Conservation (phyloP, 345 rosid species). For the Citrus maxima region DNA sequence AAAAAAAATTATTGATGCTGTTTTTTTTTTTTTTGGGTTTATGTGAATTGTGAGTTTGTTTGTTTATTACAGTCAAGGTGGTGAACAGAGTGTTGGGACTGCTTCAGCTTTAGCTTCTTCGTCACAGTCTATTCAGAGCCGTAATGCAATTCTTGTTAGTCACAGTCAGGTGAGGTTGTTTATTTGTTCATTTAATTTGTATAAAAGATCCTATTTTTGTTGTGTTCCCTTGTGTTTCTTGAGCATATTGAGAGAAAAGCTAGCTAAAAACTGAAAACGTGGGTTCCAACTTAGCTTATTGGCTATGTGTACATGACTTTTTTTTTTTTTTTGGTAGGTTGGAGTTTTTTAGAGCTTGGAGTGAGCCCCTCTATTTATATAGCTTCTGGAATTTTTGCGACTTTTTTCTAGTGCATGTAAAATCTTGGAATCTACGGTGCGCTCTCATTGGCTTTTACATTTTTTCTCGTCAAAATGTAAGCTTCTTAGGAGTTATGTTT, state of each 20-base stretch:
- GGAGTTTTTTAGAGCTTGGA: not conserved
- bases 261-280: not conserved
- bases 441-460: not conserved
- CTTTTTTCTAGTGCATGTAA: no score
- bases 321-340: not conserved
- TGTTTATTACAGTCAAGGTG: constrained; percentile 28
- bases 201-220: not conserved
- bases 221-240: not conserved
- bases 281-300: not conserved
- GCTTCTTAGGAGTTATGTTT: not conserved
- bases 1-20: no score
- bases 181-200: not conserved
- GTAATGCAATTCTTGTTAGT: constrained; percentile 88
- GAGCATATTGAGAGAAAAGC: not conserved
- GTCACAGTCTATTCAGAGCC: constrained; percentile 24
- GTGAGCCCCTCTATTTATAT: no score
- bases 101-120: constrained; percentile 20
- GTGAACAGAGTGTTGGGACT: constrained; percentile 28
- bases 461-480: not conserved
- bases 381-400: not conserved
- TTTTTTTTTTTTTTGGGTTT: not conserved
- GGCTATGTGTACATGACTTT: not conserved
- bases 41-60: not conserved
- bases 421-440: not conserved
- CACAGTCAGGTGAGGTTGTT: constrained; percentile 65